Percentiles rank a stretch among this genome's conserved stretches.
Evolutionary conservation across 2,329 filamentous ascomycete species (phyloP).

Genomic region (Aspergillus udagawae): DNA sequence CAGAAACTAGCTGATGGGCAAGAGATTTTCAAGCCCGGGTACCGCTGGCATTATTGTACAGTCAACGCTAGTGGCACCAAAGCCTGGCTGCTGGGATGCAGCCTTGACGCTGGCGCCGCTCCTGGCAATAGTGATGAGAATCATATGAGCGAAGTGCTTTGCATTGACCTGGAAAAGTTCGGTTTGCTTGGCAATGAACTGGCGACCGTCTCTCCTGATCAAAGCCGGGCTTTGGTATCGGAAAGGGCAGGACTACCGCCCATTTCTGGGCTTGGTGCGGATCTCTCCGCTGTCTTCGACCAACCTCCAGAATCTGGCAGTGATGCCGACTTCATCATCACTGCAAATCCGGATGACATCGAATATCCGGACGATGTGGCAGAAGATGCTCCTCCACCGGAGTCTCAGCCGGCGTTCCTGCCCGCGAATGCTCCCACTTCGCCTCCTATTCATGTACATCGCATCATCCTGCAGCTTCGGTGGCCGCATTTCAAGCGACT

Average conservation of each 20-base stretch:
- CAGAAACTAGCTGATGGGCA: constrained; percentile 91
- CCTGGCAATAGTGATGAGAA: constrained; percentile 74
- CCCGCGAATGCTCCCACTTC: constrained; percentile 54
- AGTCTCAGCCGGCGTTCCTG: constrained; percentile 30
- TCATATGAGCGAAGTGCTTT: constrained; percentile 89
- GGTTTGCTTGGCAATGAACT: constrained; percentile 81
- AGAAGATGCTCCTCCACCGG: constrained; percentile 22
- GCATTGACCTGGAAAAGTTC: constrained; percentile 87
- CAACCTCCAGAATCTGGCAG: constrained; percentile 77
- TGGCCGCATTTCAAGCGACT: constrained; percentile 96
- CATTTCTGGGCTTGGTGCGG: constrained; percentile 68
- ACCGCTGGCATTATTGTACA: constrained; percentile 97
- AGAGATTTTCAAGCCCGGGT: constrained; percentile 87
- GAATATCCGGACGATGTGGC: constrained; percentile 54
- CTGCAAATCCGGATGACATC: constrained; percentile 70
- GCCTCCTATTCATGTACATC: constrained; percentile 86
- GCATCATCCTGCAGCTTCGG: constrained; percentile 85
- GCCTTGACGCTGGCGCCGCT: constrained; percentile 66
- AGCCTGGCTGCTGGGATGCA: constrained; percentile 93
- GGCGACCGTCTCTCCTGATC: constrained; percentile 50
- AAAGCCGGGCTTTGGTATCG: constrained; percentile 46
- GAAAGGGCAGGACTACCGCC: constrained; percentile 51
- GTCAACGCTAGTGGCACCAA: constrained; percentile 94
- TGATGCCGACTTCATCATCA: constrained; percentile 86
- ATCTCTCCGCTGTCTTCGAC: constrained; percentile 84